Evolutionary conservation across 2,329 filamentous ascomycete species (phyloP).

Genomic region (Diplodia scrobiculata): DNA sequence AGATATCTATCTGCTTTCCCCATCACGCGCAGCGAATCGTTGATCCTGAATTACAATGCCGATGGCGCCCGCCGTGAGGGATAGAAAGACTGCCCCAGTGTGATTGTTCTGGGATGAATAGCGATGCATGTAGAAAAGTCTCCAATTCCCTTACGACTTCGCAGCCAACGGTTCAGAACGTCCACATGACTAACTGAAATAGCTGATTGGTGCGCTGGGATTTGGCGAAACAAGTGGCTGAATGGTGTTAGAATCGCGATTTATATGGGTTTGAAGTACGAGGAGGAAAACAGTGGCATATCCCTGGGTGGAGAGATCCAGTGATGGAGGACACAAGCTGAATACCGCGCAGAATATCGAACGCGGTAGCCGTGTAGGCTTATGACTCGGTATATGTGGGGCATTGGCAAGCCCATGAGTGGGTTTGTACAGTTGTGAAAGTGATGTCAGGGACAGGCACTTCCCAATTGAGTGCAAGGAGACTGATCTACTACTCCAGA

Average conservation of each 20-base stretch:
- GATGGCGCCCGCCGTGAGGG: neutral
- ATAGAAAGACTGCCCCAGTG: neutral
- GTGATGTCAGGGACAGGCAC: slow-evolving; percentile 47
- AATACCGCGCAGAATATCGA: slow-evolving; percentile 44
- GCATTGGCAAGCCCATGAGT: too few relatives aligned
- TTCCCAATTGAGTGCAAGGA: too few relatives aligned
- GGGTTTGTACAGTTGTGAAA: slow-evolving; percentile 39
- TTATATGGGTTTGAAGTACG: slow-evolving; percentile 36
- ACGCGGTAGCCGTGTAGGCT: slow-evolving; percentile 41
- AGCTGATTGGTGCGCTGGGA: slow-evolving; percentile 28
- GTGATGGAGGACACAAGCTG: slow-evolving; percentile 35
- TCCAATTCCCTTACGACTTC: slow-evolving; percentile 45
- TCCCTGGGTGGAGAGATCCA: slow-evolving; percentile 42
- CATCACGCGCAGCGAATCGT: neutral
- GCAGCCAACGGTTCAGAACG: slow-evolving; percentile 33
- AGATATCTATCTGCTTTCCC: slow-evolving; percentile 16
- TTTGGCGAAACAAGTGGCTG: slow-evolving; percentile 41
- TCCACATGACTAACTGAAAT: neutral
- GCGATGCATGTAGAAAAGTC: slow-evolving; percentile 39
- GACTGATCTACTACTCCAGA: slow-evolving; percentile 37
- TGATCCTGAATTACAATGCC: neutral
- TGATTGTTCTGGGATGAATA: neutral
- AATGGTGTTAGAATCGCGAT: slow-evolving; percentile 41
- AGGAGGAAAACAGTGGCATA: slow-evolving; percentile 33
- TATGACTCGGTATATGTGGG: neutral